These are phyloP conservation scores for Diaporthe eres DNA, from an alignment of 2,329 filamentous ascomycete genomes.

Conservation along the genomic window DNA sequence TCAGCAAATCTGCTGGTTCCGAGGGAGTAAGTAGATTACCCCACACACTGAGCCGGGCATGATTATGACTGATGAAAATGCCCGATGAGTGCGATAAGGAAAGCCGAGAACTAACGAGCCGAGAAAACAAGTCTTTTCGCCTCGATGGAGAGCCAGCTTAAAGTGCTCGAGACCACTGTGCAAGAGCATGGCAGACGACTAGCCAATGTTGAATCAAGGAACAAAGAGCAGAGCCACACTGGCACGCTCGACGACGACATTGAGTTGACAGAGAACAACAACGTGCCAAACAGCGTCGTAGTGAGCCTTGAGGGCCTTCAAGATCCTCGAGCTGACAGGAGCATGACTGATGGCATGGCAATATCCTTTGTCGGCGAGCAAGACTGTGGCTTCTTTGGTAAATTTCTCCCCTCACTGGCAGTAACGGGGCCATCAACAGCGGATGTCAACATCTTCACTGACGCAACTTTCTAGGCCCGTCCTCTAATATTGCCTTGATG, in stretches of 20 bases:
- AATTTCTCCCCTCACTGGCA: background rate
- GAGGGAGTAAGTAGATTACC: background rate
- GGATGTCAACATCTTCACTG: background rate
- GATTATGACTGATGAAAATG: background rate
- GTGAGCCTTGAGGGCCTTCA: background rate
- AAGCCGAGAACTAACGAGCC: background rate
- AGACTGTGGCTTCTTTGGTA: background rate
- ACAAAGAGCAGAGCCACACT: background rate
- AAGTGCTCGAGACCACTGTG: conserved; percentile 1
- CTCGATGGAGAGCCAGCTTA: background rate
- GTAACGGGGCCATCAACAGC: background rate
- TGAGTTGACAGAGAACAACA: background rate
- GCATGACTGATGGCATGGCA: background rate
- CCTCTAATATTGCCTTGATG: background rate
- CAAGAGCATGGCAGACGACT: background rate
- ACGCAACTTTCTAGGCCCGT: background rate
- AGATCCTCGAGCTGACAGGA: background rate
- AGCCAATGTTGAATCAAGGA: background rate
- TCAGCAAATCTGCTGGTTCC: background rate
- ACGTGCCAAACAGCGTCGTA: background rate
- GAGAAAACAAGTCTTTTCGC: background rate
- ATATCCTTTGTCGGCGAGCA: background rate
- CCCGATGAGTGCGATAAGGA: background rate
- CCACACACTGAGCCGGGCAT: background rate
- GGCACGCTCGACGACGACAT: background rate